Percentiles rank a stretch among this genome's conserved stretches.
Evolutionary conservation across 1,284 basidiomycete genomes (phyloP).

Genomic region (Cystobasidium slooffiae): DNA sequence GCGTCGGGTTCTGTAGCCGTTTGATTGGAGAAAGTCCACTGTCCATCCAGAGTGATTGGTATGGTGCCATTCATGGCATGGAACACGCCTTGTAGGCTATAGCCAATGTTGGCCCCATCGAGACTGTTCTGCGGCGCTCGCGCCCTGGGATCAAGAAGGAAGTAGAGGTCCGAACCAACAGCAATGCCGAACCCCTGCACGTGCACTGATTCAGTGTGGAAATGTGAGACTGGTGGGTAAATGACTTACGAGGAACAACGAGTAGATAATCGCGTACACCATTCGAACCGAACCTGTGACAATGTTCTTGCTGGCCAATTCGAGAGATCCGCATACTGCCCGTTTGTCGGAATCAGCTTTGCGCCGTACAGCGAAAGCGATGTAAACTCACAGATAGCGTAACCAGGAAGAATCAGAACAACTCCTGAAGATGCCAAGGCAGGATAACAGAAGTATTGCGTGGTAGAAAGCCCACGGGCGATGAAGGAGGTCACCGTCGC

Average conservation of each 20-base stretch:
- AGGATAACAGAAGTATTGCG: conserved; percentile 79
- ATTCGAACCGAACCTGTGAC: conserved; percentile 85
- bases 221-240: conserved; percentile 46
- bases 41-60: conserved; percentile 63
- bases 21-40: conserved; percentile 72
- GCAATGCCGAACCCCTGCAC: conserved; percentile 77
- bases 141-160: conserved; percentile 71
- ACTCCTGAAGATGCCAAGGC: conserved; percentile 81
- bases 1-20: conserved; percentile 54
- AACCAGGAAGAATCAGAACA: conserved; percentile 76
- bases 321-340: conserved; percentile 73
- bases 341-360: neutral
- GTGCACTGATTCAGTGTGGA: neutral
- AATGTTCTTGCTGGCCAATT: conserved; percentile 84
- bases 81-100: conserved; percentile 60
- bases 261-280: conserved; percentile 87
- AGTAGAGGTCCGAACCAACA: conserved; percentile 82
- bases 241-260: conserved; percentile 70
- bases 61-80: conserved; percentile 32
- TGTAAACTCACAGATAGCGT: conserved; percentile 67
- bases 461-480: conserved; percentile 71
- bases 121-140: conserved; percentile 64
- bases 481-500: conserved; percentile 81
- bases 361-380: neutral
- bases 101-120: conserved; percentile 57